Evolutionary conservation across 345 rosid species (phyloP).

Genomic region (Eucalyptus grandis): DNA sequence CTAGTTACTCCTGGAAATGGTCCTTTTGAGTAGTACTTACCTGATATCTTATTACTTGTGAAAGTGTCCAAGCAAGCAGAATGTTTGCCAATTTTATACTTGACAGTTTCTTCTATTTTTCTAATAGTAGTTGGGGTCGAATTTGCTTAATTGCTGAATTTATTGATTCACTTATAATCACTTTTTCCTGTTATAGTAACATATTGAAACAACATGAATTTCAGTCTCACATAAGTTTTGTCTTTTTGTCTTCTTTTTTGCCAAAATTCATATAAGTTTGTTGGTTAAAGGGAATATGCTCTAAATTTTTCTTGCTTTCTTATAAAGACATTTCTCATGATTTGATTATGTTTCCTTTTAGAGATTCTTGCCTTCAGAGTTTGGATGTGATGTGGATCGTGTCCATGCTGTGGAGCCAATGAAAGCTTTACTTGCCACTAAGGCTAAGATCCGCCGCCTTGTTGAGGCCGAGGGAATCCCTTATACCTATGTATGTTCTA

Average conservation of each 20-base stretch:
- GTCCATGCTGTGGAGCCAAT: neutral
- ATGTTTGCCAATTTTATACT: neutral
- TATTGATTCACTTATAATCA: neutral
- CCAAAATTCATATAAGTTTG: neutral
- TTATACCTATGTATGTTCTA: neutral
- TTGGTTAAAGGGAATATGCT: neutral
- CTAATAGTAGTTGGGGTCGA: neutral
- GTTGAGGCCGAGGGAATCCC: neutral
- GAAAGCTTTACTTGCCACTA: neutral
- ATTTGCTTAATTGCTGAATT: neutral
- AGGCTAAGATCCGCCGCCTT: neutral
- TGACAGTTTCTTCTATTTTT: neutral
- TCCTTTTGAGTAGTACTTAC: neutral
- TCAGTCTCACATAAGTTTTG: neutral
- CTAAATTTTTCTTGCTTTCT: neutral
- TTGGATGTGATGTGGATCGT: neutral
- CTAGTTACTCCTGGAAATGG: neutral
- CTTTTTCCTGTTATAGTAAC: neutral
- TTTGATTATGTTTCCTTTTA: neutral
- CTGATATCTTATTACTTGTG: neutral
- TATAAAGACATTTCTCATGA: neutral
- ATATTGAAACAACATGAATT: neutral
- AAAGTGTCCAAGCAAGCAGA: neutral
- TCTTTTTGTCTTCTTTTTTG: neutral
- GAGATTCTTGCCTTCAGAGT: slow-evolving; percentile 1